Evolutionary conservation across 2,329 filamentous ascomycete species (phyloP).

Genomic region (Penicillium sp.): DNA sequence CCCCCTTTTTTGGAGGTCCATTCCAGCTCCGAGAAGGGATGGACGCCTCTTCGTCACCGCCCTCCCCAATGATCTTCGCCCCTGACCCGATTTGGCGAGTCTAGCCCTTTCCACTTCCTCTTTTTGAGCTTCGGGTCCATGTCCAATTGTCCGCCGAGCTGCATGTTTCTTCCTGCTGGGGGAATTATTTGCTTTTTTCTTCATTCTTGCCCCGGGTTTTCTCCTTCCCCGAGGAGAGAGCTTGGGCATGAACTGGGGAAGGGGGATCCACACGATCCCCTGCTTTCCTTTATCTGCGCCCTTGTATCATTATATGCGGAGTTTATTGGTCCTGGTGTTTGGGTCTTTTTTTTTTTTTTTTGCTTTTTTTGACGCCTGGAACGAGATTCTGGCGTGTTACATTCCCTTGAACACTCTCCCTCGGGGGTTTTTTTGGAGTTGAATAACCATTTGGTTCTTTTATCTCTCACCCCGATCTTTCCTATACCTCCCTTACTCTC

Average conservation of each 20-base stretch:
- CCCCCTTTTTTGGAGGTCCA: background rate
- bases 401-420: background rate
- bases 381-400: background rate
- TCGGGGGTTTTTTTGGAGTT: background rate
- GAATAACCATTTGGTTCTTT: background rate
- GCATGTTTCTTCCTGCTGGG: background rate
- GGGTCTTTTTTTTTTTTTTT: conserved; percentile 2
- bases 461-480: background rate
- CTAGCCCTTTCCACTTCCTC: background rate
- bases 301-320: conserved; percentile 25
- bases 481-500: background rate
- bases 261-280: conserved; percentile 12
- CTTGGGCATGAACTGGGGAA: conserved; percentile 10
- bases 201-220: conserved; percentile 15
- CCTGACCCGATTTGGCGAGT: background rate
- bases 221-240: background rate
- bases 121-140: background rate
- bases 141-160: background rate
- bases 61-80: background rate
- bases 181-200: conserved; percentile 2
- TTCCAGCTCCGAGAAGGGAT: background rate
- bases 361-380: background rate
- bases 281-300: conserved; percentile 4
- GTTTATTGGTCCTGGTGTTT: conserved; percentile 8
- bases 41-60: conserved; percentile 2